Evolutionary conservation across 768 basidiomycete species (phyloP).

Genomic region (Hydnum rufescens): DNA sequence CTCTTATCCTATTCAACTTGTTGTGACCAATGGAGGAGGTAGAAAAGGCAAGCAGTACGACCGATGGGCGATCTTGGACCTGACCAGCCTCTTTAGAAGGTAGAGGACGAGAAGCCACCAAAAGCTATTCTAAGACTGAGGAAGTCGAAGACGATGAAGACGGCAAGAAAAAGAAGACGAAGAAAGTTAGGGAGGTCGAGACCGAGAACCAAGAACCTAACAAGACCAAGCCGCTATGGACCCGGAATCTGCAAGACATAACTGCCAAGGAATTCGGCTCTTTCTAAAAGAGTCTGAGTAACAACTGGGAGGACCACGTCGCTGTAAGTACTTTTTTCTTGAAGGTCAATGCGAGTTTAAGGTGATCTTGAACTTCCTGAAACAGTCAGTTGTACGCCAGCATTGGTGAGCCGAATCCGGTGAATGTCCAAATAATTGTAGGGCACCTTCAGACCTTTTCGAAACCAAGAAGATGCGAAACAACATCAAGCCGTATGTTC

Average conservation of each 20-base stretch:
- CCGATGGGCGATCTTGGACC: neutral
- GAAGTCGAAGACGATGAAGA: slow-evolving; percentile 60
- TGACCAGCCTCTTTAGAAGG: slow-evolving; percentile 34
- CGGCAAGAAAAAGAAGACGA: slow-evolving; percentile 81
- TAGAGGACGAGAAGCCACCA: slow-evolving; percentile 61
- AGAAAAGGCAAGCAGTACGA: slow-evolving; percentile 62
- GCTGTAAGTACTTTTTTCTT: slow-evolving; percentile 99
- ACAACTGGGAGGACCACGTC: slow-evolving; percentile 99
- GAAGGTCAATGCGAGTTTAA: slow-evolving; percentile 99
- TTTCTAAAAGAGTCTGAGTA: slow-evolving; percentile 99
- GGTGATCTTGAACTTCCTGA: slow-evolving; percentile 94
- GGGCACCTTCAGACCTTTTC: slow-evolving; percentile 98
- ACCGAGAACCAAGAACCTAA: slow-evolving; percentile 95
- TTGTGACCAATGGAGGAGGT: slow-evolving; percentile 98
- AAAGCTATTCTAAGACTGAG: slow-evolving; percentile 53
- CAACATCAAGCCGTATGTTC: slow-evolving; percentile 99
- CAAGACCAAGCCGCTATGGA: slow-evolving; percentile 99
- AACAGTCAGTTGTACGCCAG: slow-evolving; percentile 38
- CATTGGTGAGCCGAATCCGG: neutral
- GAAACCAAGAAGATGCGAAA: slow-evolving; percentile 99
- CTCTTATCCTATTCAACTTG: slow-evolving; percentile 97
- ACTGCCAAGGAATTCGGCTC: slow-evolving; percentile 78
- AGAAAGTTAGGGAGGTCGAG: slow-evolving; percentile 92
- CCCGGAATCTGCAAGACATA: slow-evolving; percentile 91
- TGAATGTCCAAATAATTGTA: slow-evolving; percentile 15